These are phyloP conservation scores for Phalaenopsis aphrodite DNA, from an alignment of 106 monocot species.

Conservation along the genomic window DNA sequence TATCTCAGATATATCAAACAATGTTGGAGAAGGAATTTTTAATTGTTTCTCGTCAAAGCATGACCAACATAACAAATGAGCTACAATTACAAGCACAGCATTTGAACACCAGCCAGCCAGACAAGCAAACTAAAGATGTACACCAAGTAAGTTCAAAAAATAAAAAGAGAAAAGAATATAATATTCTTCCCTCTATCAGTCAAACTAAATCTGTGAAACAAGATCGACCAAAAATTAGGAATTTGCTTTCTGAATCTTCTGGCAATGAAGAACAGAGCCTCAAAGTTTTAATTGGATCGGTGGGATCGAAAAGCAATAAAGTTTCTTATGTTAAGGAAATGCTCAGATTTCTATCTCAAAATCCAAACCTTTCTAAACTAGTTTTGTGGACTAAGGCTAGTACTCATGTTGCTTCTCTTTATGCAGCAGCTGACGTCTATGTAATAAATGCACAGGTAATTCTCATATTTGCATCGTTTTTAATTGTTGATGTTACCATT, in stretches of 20 bases:
- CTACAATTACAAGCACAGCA: constrained; percentile 3
- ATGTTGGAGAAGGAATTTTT: constrained; percentile 23
- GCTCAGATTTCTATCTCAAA: constrained; percentile 57
- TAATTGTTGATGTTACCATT: not conserved
- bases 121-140: constrained; percentile 11
- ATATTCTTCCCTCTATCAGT: constrained; percentile 4
- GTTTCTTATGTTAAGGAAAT: constrained; percentile 64
- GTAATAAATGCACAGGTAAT: constrained; percentile 88
- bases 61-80: constrained; percentile 13
- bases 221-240: constrained; percentile 19
- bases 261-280: constrained; percentile 24
- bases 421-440: constrained; percentile 92
- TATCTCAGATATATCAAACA: constrained; percentile 21
- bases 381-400: constrained; percentile 86
- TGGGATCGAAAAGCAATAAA: constrained; percentile 98
- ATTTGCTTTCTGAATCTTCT: constrained; percentile 33
- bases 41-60: constrained; percentile 27
- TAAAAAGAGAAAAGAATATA: constrained; percentile 28
- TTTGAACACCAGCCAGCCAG: constrained; percentile 19
- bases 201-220: constrained; percentile 11
- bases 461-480: not conserved
- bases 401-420: constrained; percentile 69
- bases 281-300: constrained; percentile 78
- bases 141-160: constrained; percentile 22
- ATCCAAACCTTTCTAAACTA: constrained; percentile 48